Evolutionary conservation across 768 basidiomycete species (phyloP).

Genomic region (Termitomyces sp.): DNA sequence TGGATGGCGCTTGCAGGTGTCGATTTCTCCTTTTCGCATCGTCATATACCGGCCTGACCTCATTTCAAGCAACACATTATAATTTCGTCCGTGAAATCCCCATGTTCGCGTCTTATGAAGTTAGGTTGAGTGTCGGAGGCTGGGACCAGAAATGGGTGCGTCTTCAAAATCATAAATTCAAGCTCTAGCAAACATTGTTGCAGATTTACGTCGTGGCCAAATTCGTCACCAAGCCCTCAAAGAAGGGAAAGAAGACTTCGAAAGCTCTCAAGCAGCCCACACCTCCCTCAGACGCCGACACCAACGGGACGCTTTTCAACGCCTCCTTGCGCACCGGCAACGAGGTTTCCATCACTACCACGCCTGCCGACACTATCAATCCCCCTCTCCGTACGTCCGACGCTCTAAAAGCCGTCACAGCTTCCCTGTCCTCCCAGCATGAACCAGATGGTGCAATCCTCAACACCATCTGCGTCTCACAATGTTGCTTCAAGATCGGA

Average conservation of each 20-base stretch:
- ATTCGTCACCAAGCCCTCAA: slow-evolving; percentile 52
- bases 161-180: neutral
- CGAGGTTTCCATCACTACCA: slow-evolving; percentile 18
- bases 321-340: slow-evolving; percentile 31
- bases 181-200: neutral
- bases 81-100: slow-evolving; percentile 69
- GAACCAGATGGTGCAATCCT: slow-evolving; percentile 53
- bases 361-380: slow-evolving; percentile 12
- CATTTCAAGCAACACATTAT: slow-evolving; percentile 52
- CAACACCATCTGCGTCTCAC: slow-evolving; percentile 61
- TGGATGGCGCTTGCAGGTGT: slow-evolving; percentile 54
- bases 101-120: slow-evolving; percentile 55
- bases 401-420: slow-evolving; percentile 28
- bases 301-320: slow-evolving; percentile 13
- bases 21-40: slow-evolving; percentile 24
- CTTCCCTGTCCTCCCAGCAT: slow-evolving; percentile 23
- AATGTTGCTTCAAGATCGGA: slow-evolving; percentile 63
- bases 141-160: slow-evolving; percentile 79
- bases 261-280: slow-evolving; percentile 10
- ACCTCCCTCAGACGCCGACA: slow-evolving; percentile 2
- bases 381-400: slow-evolving; percentile 19
- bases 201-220: slow-evolving; percentile 62
- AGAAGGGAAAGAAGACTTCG: slow-evolving; percentile 20
- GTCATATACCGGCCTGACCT: neutral
- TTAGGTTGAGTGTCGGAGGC: slow-evolving; percentile 46